Evolutionary conservation across 106 monocot genomes (phyloP).

Genomic region (Dendrobium nobile): DNA sequence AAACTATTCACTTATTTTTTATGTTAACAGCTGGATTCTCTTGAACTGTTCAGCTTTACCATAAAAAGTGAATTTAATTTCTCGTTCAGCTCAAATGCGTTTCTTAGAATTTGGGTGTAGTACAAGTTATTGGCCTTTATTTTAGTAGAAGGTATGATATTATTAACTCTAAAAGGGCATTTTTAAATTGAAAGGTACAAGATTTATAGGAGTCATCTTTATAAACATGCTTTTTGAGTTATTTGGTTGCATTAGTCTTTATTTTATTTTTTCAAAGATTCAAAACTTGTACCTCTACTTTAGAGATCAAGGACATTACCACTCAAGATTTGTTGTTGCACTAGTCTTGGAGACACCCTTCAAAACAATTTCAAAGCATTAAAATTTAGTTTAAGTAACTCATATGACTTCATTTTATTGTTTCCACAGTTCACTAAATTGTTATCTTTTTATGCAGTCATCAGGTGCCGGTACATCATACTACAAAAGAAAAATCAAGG

Average conservation of each 20-base stretch:
- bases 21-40: background rate
- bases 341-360: background rate
- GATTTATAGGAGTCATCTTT: background rate
- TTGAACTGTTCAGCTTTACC: too few species aligned
- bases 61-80: background rate
- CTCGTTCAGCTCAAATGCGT: background rate
- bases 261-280: background rate
- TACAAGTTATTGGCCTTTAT: too few species aligned
- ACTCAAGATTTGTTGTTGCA: background rate
- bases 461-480: background rate
- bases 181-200: background rate
- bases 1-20: background rate
- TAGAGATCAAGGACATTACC: background rate
- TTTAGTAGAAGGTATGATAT: too few species aligned
- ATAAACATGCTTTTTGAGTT: background rate
- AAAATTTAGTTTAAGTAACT: background rate
- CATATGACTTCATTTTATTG: background rate
- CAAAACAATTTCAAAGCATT: background rate
- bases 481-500: conserved; percentile 1
- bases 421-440: background rate
- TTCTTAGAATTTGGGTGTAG: background rate
- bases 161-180: background rate
- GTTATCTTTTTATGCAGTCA: background rate
- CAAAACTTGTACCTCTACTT: background rate
- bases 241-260: background rate